Base-by-base conservation (phyloP, 1,139 yeast species). In the Kluyveromyces sp. region DNA sequence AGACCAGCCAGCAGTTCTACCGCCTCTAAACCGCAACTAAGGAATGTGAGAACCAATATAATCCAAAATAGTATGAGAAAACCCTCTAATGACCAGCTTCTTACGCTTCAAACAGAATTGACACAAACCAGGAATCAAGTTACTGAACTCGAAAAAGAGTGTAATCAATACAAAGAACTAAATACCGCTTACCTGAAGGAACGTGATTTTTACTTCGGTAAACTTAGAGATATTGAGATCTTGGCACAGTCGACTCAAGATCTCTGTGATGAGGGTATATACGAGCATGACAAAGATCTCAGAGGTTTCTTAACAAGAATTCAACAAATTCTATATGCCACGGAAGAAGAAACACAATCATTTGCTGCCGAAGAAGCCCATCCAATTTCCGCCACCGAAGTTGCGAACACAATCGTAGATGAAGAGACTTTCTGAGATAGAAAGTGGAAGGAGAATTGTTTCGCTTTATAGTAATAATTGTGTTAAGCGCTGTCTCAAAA, bases 191-290 rank as follows among this genome's bases (percentile, higher is more conserved):
- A 86, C 48, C 85, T 81, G 57, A 74, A 67, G 1, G 98, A 94
- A 62, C 77, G 97, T 50, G 85, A 87, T 61, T 89, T 92, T 59
- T 92, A 92, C 65, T 92, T 87, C 67, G 83, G 84, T 58, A 92
- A 92, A 67, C 72, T 92, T 46, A 77, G 96, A 51, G 95, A 85
- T 50, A 86, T 92, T 50, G 98, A 92, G 65, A 79, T 88, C 33
- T 67, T 90, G 45, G 77, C 84, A 25, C 89, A 84, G 59, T 75
- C 81, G 34, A 75, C 84, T 15, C 75, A 75, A 47, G 85, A 79
- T 45, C 62, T 71, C 41, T 57, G 75, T 35, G 71, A 68, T 38
- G 70, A 64, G 43, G 66, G 68, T 35, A 64, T 62, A 8, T 67
- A 66, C 45, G 65, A 63, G 15, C 59, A 58, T 32, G 61, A 55